Evolutionary conservation across 345 rosid genomes (phyloP).

Genomic region (Capsella bursapastoris): DNA sequence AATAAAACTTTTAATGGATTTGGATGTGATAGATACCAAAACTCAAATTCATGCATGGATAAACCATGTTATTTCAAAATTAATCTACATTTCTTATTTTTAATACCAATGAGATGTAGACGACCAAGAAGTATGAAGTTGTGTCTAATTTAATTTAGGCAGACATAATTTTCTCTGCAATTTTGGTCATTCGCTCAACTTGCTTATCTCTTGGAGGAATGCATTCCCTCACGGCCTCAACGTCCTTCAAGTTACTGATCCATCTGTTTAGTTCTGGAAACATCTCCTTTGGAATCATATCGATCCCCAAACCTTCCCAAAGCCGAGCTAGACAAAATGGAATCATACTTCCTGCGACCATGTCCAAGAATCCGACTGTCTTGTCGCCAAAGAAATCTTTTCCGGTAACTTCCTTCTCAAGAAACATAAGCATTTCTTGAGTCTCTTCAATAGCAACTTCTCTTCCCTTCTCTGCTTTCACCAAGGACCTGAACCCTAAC

Average conservation of each 20-base stretch:
- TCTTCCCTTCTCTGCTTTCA: conserved; percentile 27
- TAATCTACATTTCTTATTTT: no score
- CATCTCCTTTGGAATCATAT: conserved; percentile 40
- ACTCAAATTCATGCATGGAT: no score
- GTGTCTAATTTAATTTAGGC: background rate
- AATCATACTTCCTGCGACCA: conserved; percentile 37
- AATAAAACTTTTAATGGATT: background rate
- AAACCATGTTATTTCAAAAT: no score
- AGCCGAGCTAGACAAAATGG: conserved; percentile 31
- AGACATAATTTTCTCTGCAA: conserved; percentile 3
- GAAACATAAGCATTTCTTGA: conserved; percentile 21
- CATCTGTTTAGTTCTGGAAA: conserved; percentile 39
- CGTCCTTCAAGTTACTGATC: conserved; percentile 35
- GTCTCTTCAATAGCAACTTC: conserved; percentile 38
- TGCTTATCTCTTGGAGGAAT: conserved; percentile 47
- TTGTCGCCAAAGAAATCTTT: conserved; percentile 48
- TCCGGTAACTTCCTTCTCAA: conserved; percentile 44
- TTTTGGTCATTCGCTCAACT: conserved; percentile 27
- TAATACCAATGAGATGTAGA: no score
- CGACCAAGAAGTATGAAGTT: no score
- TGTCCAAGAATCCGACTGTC: conserved; percentile 40
- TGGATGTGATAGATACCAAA: no score
- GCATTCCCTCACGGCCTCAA: conserved; percentile 34
- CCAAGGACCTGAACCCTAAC: conserved; percentile 19
- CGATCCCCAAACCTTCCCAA: conserved; percentile 39